Evolutionary conservation across 768 basidiomycete species (phyloP), one percentile per base, ranked within the genome.

Genomic region (Cyclocybe aegerita): DNA sequence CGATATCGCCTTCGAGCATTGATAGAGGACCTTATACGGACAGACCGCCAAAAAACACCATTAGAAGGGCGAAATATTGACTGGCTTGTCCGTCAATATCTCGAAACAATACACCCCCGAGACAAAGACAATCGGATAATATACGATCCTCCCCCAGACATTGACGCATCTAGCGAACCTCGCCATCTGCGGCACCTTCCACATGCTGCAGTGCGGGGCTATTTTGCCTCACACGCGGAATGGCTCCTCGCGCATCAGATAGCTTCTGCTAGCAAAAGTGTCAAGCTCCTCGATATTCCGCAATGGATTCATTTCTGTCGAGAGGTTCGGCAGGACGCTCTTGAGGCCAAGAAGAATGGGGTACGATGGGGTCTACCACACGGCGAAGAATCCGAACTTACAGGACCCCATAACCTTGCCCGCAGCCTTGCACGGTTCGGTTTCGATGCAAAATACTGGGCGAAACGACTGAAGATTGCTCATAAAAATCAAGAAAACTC

Each of bases 211-310:
- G 61, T 86, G n/a, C 60, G 69, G 33, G 70, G 73, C 9, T 51
- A 72, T 1, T 78, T 85, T 52, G 83, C 81, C 9, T 68, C 73
- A 8, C 82, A 86, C 7, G 74, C 76, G 0, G 77, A 76, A 33
- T 88, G 85, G 85, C 56, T 88, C 7, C 60, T 83, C 34, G 74
- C 78, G 9, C 72, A 83, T 43, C 78, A 78, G 51, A 59, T 74
- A 32, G 68, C 56, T 8, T 50, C 65, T 33, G 54, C 47, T 34
- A 56, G 60, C 16, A 55, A 53, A 29, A 57, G 61, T 17, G 48
- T 54, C 12, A 46, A 57, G 38, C 48, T 75, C 14, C 48, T 87
- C 6, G 67, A 83, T 46, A 53, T 81, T 4, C 43, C 53, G 0
- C 58, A 68, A 11, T 88, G 84, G 85, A 59, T 71, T 33, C 33